Evolutionary conservation across 352 stramenopile species (phyloP).

Genomic region (Ochromonadaceae sp.): DNA sequence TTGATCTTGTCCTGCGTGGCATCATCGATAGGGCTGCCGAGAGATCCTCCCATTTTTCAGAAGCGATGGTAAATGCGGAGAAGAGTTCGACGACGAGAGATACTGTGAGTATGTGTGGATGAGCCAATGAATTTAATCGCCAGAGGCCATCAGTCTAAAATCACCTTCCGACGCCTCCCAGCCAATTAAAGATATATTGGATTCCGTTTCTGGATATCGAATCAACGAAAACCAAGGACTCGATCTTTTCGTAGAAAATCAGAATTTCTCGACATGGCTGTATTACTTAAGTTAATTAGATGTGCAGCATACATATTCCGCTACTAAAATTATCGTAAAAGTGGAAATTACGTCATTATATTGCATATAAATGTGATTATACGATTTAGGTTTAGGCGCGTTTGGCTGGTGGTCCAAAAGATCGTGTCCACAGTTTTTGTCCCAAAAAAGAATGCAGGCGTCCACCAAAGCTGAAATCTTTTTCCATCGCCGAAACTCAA

Average conservation of each 20-base stretch:
- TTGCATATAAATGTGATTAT: too few relatives aligned
- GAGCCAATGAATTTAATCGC: not conserved
- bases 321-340: not conserved
- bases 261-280: too few relatives aligned
- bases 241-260: not conserved
- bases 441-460: too few relatives aligned
- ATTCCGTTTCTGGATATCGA: not conserved
- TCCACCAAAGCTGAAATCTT: too few relatives aligned
- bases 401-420: too few relatives aligned
- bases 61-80: not conserved
- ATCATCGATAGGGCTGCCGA: conserved; percentile 12
- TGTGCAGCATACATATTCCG: not conserved
- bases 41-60: conserved; percentile 10
- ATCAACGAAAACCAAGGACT: not conserved
- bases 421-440: too few relatives aligned
- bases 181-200: too few relatives aligned
- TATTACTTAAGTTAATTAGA: too few relatives aligned
- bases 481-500: too few relatives aligned
- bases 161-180: not conserved
- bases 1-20: conserved; percentile 3
- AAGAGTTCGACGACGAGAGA: too few relatives aligned
- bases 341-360: not conserved
- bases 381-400: too few relatives aligned
- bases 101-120: too few relatives aligned
- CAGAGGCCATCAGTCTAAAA: not conserved